Conservation (phyloP, 1,139 yeast species). For the Debaryomycetaceae sp. region DNA sequence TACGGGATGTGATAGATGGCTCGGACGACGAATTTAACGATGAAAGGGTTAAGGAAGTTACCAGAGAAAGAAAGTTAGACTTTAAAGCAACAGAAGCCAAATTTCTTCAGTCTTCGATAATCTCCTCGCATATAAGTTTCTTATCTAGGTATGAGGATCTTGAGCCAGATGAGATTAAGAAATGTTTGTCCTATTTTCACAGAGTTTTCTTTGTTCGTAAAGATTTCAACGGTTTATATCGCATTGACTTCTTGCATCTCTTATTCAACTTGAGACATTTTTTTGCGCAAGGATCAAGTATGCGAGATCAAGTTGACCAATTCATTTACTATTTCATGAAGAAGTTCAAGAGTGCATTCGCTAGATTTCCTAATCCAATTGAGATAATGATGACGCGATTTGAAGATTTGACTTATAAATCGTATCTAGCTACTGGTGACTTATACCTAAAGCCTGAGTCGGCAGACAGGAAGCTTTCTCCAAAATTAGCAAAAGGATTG, state of each 20-base stretch:
- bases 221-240: slow-evolving; percentile 58
- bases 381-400: slow-evolving; percentile 69
- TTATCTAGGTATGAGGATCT: slow-evolving; percentile 60
- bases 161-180: slow-evolving; percentile 55
- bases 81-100: slow-evolving; percentile 38
- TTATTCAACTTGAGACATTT: slow-evolving; percentile 29
- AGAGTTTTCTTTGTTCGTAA: slow-evolving; percentile 60
- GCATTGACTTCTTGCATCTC: slow-evolving; percentile 68
- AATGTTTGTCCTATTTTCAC: slow-evolving; percentile 68
- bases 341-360: slow-evolving; percentile 48
- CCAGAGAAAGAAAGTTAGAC: slow-evolving; percentile 50
- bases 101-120: slow-evolving; percentile 39
- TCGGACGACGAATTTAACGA: slow-evolving; percentile 46
- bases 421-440: slow-evolving; percentile 53
- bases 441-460: slow-evolving; percentile 23
- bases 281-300: slow-evolving; percentile 32
- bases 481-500: slow-evolving; percentile 31
- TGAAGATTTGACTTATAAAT: slow-evolving; percentile 37
- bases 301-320: slow-evolving; percentile 59
- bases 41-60: slow-evolving; percentile 36
- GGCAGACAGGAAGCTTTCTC: slow-evolving; percentile 13
- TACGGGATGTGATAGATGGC: slow-evolving; percentile 37
- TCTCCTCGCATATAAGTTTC: slow-evolving; percentile 52
- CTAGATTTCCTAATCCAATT: slow-evolving; percentile 55
- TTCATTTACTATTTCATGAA: slow-evolving; percentile 68